Percentiles rank a stretch among this genome's conserved stretches.
Evolutionary conservation across 2,329 filamentous ascomycete species (phyloP).

Genomic region (Sclerotinia glacialis): DNA sequence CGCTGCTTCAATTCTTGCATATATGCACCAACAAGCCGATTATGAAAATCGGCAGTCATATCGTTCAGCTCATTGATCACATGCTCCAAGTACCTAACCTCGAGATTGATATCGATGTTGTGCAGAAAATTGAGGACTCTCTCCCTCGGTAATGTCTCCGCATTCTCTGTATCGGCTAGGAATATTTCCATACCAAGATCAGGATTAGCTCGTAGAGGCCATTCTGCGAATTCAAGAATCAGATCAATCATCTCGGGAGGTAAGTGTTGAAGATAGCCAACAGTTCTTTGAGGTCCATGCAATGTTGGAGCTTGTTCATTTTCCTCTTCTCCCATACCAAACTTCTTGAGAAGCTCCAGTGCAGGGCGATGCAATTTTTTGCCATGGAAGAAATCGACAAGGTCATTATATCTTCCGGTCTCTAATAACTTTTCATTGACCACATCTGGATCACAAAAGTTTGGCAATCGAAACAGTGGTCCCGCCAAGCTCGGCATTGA

Average conservation of each 20-base stretch:
- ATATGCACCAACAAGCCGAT: constrained; percentile 73
- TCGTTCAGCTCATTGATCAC: constrained; percentile 86
- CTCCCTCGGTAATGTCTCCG: constrained; percentile 79
- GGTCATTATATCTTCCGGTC: constrained; percentile 81
- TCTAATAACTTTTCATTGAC: constrained; percentile 91
- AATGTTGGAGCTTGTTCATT: constrained; percentile 56
- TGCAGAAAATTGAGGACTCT: constrained; percentile 73
- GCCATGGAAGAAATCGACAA: constrained; percentile 96
- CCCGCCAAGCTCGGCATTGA: constrained; percentile 80
- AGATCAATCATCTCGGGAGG: constrained; percentile 85
- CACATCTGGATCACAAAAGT: constrained; percentile 94
- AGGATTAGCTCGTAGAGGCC: constrained; percentile 74
- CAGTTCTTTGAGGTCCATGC: constrained; percentile 77
- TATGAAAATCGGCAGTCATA: constrained; percentile 80
- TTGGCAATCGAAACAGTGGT: constrained; percentile 89
- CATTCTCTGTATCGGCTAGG: constrained; percentile 88
- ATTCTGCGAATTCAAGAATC: constrained; percentile 86
- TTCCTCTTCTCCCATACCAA: constrained; percentile 61
- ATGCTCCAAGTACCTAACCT: constrained; percentile 84
- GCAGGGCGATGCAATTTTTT: constrained; percentile 91
- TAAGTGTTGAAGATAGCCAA: constrained; percentile 85
- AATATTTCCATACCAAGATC: constrained; percentile 89
- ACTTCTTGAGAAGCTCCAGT: constrained; percentile 75
- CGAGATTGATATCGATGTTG: constrained; percentile 65
- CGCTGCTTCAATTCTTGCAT: constrained; percentile 48